Evolutionary conservation across 2,329 filamentous ascomycete species (phyloP), one percentile per base, ranked within the genome.

Genomic region (Curvularia spicifera): DNA sequence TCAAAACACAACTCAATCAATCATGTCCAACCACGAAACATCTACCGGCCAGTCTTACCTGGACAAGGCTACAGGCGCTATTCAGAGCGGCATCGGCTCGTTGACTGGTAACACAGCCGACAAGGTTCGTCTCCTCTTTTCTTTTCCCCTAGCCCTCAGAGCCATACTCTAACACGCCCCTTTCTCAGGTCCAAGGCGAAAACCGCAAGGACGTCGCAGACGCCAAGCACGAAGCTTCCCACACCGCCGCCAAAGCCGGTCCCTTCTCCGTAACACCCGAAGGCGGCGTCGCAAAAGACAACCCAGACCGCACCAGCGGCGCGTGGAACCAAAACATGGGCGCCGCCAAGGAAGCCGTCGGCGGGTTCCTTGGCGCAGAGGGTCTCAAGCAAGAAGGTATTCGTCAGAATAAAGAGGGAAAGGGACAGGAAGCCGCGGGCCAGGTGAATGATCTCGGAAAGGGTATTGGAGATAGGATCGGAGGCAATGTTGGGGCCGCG

Each of bases 311-410:
- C 64, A 80, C 83, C 22, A 75, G 85, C 18, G 93, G 94, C 43
- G 83, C 84, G 18, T 96, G 90, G 88, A 91, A 97, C 81, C 93
- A 97, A 80, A 96, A 92, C 5, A 73, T 93, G n/a, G 94, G 93
- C 51, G 86, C 89, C 0, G 88, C 88, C 43, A 97, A 97, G 82
- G 91, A 97, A 76, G 82, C 88, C 4, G 63, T 95, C 0, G 94
- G 94, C 57, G 88, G 88, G 18, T 69, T 94, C 5, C 66, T 94
- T 26, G 94, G 93, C 59, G 87, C 86, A 63, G 89, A 95, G 79
- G 83, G 82, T 33, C 78, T 97, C 53, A 94, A 93, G 81, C 82
- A 86, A 47, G 74, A 87, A 24, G 94, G 94, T 5, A 86, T 86
- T 31, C 78, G 89, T 69, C 93, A 97, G 81, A 96, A 96, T 73